These are phyloP conservation scores for Globisporangium camurandrum DNA, from an alignment of 352 stramenopile genomes.

Conservation along the genomic window DNA sequence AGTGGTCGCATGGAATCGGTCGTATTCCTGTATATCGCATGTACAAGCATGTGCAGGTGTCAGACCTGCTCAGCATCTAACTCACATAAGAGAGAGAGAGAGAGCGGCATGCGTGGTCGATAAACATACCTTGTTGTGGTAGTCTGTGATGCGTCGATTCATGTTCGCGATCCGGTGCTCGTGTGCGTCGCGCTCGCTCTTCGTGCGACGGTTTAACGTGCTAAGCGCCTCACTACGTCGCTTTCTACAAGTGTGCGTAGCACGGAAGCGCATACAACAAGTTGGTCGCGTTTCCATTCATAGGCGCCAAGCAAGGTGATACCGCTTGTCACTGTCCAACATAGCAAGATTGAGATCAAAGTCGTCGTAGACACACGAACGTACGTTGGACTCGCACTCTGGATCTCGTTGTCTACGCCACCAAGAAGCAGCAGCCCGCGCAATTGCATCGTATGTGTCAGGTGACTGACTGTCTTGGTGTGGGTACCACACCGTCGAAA, in stretches of 20 bases:
- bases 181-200: slow-evolving; percentile 45
- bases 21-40: slow-evolving; percentile 55
- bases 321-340: no score
- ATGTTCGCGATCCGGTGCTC: slow-evolving; percentile 66
- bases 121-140: slow-evolving; percentile 52
- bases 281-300: no score
- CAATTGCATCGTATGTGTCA: no score
- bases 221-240: slow-evolving; percentile 43
- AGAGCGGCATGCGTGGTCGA: no score
- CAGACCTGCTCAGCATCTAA: no score
- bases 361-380: not conserved
- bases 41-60: not conserved
- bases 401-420: slow-evolving; percentile 27
- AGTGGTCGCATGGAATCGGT: slow-evolving; percentile 51
- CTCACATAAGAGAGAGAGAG: no score
- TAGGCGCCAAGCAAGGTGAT: no score
- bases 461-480: no score
- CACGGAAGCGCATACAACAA: no score
- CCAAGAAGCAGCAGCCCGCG: not conserved
- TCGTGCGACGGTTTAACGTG: slow-evolving; percentile 50
- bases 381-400: slow-evolving; percentile 37
- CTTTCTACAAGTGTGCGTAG: slow-evolving; percentile 15
- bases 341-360: not conserved
- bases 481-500: no score
- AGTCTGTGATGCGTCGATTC: slow-evolving; percentile 76